phyloP scores from a whole-genome alignment of 2,329 filamentous ascomycete genomes.

The Beauveria brongniartii region DNA sequence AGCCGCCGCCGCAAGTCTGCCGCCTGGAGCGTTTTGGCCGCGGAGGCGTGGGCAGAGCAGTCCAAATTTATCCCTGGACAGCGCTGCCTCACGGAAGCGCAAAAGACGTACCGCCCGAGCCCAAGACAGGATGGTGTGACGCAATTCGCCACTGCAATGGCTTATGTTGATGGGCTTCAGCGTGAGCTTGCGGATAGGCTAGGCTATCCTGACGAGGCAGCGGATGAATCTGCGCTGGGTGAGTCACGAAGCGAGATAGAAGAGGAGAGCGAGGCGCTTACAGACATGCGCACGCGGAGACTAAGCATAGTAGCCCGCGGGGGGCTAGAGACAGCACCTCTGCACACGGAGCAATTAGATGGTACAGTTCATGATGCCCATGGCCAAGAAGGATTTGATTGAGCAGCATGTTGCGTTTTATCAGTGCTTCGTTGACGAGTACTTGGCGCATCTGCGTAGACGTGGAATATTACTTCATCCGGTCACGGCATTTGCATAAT shows the following conservation, averaged over 20 bases:
- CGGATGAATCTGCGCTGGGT: slow-evolving; percentile 22
- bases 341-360: slow-evolving; percentile 18
- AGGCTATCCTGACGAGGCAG: slow-evolving; percentile 22
- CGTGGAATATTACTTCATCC: not conserved
- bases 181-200: slow-evolving; percentile 41
- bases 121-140: slow-evolving; percentile 42
- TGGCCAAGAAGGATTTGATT: slow-evolving; percentile 8
- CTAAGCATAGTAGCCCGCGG: slow-evolving; percentile 42
- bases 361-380: not conserved
- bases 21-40: slow-evolving; percentile 77
- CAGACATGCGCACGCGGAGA: slow-evolving; percentile 39
- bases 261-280: slow-evolving; percentile 44
- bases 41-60: slow-evolving; percentile 74
- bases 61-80: slow-evolving; percentile 72
- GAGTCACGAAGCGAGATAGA: slow-evolving; percentile 33
- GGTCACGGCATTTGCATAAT: not conserved
- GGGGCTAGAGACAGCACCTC: slow-evolving; percentile 39
- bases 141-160: slow-evolving; percentile 41
- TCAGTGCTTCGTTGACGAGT: not conserved
- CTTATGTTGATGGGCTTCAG: slow-evolving; percentile 45
- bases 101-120: slow-evolving; percentile 43
- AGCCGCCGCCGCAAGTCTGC: slow-evolving; percentile 75
- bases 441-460: not conserved
- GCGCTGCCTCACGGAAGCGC: slow-evolving; percentile 64
- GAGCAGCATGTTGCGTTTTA: not conserved